A percentile compares a stretch with the other conserved stretches of the same genome.
Conservation (phyloP, 345 rosid species). For the Cardamine chenopodiifolia region DNA sequence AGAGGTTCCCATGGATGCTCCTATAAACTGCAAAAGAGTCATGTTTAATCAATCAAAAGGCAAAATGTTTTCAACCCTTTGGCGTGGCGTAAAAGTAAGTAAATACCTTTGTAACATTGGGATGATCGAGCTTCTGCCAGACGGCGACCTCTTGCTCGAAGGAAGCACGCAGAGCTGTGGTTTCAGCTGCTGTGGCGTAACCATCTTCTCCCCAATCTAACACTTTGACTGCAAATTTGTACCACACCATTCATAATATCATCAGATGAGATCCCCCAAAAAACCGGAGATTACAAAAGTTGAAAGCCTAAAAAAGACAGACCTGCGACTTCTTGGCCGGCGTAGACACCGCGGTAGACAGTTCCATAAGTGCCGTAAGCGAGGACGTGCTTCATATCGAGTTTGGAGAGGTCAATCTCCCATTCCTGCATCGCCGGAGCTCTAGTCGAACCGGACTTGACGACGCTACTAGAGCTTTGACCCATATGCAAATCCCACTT, state of each 20-base stretch:
- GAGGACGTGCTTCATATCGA: conserved; percentile 62
- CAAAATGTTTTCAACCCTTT: background rate
- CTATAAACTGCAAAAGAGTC: conserved; percentile 53
- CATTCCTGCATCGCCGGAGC: conserved; percentile 64
- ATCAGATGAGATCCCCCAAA: background rate
- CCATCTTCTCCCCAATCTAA: conserved; percentile 92
- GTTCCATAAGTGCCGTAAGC: conserved; percentile 80
- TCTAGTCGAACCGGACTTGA: conserved; percentile 57
- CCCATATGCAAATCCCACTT: conserved; percentile 83
- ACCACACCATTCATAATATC: background rate
- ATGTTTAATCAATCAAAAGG: background rate
- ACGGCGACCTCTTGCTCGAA: conserved; percentile 87
- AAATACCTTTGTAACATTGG: conserved; percentile 74
- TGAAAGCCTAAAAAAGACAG: background rate
- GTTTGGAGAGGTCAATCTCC: conserved; percentile 76
- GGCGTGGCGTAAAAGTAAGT: background rate
- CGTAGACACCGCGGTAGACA: conserved; percentile 74
- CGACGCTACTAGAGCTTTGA: conserved; percentile 58
- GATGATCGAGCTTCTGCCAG: conserved; percentile 90
- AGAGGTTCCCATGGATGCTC: conserved; percentile 91
- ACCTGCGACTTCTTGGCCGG: conserved; percentile 82
- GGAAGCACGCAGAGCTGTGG: conserved; percentile 65
- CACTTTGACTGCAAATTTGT: conserved; percentile 55
- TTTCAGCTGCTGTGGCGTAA: conserved; percentile 56
- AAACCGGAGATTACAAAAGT: background rate